Evolutionary conservation across 108 stramenopile species (phyloP), one percentile per base, ranked within the genome.

Genomic region (Nitzschia sp.): DNA sequence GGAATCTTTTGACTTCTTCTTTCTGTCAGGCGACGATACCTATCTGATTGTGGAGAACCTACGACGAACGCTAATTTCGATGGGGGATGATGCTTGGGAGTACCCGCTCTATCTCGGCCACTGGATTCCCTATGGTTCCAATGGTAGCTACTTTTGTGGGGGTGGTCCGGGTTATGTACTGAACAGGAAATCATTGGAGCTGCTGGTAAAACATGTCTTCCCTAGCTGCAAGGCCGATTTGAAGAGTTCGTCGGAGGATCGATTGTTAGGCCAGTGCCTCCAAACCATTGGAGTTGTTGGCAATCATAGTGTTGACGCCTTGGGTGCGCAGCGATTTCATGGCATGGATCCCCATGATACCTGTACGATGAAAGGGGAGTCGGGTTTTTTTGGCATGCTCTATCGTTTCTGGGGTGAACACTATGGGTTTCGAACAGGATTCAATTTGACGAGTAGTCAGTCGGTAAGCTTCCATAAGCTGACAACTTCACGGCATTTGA

Each of bases 101-200:
- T 21, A 47, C 8, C 83, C 83, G 23, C 50, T 85, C 36, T 84
- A 64, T 77, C 45, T 69, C 60, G 65, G 82, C 70, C 21, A 67
- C 73, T 55, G 69, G 62, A 45, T 83, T 76, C 69, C 54, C 1
- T 28, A 23, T 26, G 47, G 53, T 33, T 48, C 32, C 3, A 32
- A 23, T 19, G 47, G 66, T 3, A 0, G 47, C 19, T 56, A 64
- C 45, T 86, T 82, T 59, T 80, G 76, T 45, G 69, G 77, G 30
- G 86, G 86, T 32, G 88, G 88, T 21, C 66, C 84, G 21, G 83
- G 84, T 9, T 87, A 86, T 54, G 53, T 73, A 0, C 54, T 89
- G 45, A 83, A 84, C 65, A 56, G 77, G 28, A 59, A 65, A 1
- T 31, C 85, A 4, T 25, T 89, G 5, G 25, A 32, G 36, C 35